Evolutionary conservation across 2,329 filamentous ascomycete species (phyloP), one percentile per base, ranked within the genome.

Genomic region (Penicillium sp.): DNA sequence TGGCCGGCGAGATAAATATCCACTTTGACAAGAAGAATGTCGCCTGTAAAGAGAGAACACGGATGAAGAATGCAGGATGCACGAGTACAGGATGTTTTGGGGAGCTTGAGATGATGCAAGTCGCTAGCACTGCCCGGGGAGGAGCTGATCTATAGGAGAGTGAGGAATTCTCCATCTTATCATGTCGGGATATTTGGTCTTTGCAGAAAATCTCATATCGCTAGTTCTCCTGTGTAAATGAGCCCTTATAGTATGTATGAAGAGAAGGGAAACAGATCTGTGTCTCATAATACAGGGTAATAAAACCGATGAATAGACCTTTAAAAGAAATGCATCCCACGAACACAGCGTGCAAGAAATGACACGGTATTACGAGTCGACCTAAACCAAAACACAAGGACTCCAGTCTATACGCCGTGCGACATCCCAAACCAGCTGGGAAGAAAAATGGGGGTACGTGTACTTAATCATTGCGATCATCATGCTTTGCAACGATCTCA

Each of bases 401-500:
- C 63, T 55, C 65, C 65, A 54, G 59, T 65, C 64, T 65, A 65
- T 68, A 63, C 64, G 64, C 67, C 66, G 35, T 45, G 54, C 58
- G 46, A 52, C 26, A 60, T 64, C 57, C 62, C 59, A 66, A 64
- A 48, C 65, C 65, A 67, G 65, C 40, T 63, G 62, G 58, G 61
- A 64, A 56, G 22, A 53, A 58, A 57, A 42, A 52, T 22, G 37
- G 58, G n/a, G 33, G 38, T 42, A 53, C 22, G 37, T 22, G n/a
- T 28, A 38, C 26, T 54, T 43, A 30, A 40, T 57, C 40, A 45
- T 49, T 25, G 37, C 14, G 49, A 37, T 28, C 8, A 40, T 51
- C 52, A 26, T 8, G 7, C 13, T 28, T 22, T 40, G 26, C 43
- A 11, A 5, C 14, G 7, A 51, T 35, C 56, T 75, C 72, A 87